Percentiles rank a stretch among this genome's conserved stretches.
phyloP scores from a whole-genome alignment of 1,284 basidiomycete species.

The Mycena sp. region DNA sequence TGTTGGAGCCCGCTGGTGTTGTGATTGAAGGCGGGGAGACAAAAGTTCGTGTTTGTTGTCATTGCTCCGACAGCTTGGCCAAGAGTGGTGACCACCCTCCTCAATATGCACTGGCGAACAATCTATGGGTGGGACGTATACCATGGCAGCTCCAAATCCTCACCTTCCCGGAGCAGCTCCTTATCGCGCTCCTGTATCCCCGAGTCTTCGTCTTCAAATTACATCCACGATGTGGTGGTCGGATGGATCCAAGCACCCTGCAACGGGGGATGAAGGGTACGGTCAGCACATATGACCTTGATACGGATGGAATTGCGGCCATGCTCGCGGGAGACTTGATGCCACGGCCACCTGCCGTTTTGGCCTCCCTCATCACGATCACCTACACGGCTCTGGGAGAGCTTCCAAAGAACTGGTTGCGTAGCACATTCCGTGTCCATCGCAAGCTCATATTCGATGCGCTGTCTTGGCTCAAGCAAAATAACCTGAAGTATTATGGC shows the following conservation, averaged over 20 bases:
- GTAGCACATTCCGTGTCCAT: slow-evolving; percentile 37
- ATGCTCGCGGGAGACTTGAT: slow-evolving; percentile 46
- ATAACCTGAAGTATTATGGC: slow-evolving; percentile 44
- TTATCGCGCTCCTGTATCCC: slow-evolving; percentile 40
- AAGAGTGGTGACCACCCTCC: slow-evolving; percentile 25
- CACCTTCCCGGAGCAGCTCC: slow-evolving; percentile 39
- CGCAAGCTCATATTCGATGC: slow-evolving; percentile 35
- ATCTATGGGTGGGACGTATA: slow-evolving; percentile 39
- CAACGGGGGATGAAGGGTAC: slow-evolving; percentile 42
- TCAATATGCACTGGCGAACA: slow-evolving; percentile 36
- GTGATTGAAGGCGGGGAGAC: background rate
- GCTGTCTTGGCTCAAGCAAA: slow-evolving; percentile 43
- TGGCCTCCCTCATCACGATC: slow-evolving; percentile 44
- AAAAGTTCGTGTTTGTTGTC: background rate
- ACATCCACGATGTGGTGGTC: slow-evolving; percentile 28
- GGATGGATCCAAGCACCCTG: background rate
- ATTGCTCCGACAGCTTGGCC: background rate
- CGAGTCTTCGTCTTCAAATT: slow-evolving; percentile 44
- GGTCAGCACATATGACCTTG: slow-evolving; percentile 42
- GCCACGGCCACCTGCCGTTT: slow-evolving; percentile 39
- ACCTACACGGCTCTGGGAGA: slow-evolving; percentile 43
- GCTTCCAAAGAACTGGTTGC: slow-evolving; percentile 32
- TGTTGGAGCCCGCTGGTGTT: background rate
- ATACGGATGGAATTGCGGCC: slow-evolving; percentile 31
- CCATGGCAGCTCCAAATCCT: slow-evolving; percentile 33